A percentile compares a stretch with the other conserved stretches of the same genome.
These are phyloP conservation scores for Lotmaria passim DNA, from an alignment of 208 protist genomes.

Conservation along the genomic window DNA sequence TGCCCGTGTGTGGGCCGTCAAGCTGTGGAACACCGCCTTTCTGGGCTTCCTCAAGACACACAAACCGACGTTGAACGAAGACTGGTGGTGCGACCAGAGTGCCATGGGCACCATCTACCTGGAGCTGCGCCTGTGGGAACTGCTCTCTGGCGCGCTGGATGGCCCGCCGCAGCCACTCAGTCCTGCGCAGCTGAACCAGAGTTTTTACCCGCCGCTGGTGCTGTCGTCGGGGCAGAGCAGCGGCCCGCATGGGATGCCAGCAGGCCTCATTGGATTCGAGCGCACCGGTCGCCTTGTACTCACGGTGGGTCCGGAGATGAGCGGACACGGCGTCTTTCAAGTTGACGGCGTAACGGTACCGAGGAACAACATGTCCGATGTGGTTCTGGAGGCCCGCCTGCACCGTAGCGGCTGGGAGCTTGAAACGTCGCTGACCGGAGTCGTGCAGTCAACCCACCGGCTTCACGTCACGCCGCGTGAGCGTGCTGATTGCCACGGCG, in stretches of 20 bases:
- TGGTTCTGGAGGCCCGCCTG: not conserved
- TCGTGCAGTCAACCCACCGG: not conserved
- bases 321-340: constrained; percentile 3
- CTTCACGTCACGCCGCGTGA: constrained; percentile 11
- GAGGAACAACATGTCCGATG: constrained; percentile 5
- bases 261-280: constrained; percentile 2
- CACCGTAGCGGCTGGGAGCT: not conserved
- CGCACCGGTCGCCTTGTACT: constrained; percentile 13
- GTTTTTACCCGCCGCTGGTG: constrained; percentile 11
- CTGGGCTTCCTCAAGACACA: constrained; percentile 9
- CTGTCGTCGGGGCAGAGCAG: not conserved
- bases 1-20: constrained; percentile 18
- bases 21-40: constrained; percentile 9
- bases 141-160: constrained; percentile 6
- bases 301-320: constrained; percentile 13
- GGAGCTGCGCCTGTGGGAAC: constrained; percentile 17
- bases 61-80: not conserved
- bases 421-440: constrained; percentile 4
- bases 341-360: not conserved
- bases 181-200: not conserved
- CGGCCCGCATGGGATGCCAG: constrained; percentile 16
- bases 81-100: constrained; percentile 22
- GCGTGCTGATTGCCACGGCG: constrained; percentile 10
- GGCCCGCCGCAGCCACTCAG: not conserved
- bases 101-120: constrained; percentile 2